phyloP scores from a whole-genome alignment of 1,139 yeast genomes.

The Blastobotrys arbuscula region DNA sequence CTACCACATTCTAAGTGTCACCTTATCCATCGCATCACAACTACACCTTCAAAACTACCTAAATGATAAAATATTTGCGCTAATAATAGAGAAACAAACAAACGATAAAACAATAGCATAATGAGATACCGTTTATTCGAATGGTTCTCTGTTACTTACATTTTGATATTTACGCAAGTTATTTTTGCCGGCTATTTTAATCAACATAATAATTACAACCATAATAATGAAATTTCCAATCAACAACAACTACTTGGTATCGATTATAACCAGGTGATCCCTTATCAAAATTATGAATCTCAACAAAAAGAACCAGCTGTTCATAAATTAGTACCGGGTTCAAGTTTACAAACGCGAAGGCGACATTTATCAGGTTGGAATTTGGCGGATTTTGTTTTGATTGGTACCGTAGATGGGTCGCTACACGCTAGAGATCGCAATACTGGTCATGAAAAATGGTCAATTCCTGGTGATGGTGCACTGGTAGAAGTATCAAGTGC shows the following conservation, averaged over 20 bases:
- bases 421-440: conserved; percentile 75
- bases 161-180: background rate
- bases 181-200: conserved; percentile 1
- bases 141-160: background rate
- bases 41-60: too few species aligned
- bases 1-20: too few species aligned
- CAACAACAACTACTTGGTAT: too few species aligned
- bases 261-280: background rate
- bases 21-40: too few species aligned
- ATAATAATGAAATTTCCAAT: too few species aligned
- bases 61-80: too few species aligned
- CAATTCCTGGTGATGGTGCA: conserved; percentile 47
- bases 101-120: background rate
- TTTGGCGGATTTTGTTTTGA: conserved; percentile 56
- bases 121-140: conserved; percentile 1
- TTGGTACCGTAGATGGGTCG: conserved; percentile 85
- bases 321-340: background rate
- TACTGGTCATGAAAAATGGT: conserved; percentile 77
- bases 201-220: background rate
- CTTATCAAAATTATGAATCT: background rate
- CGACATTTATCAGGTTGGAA: conserved; percentile 46
- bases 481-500: conserved; percentile 27
- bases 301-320: background rate
- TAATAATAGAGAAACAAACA: background rate
- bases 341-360: conserved; percentile 9